A percentile compares a stretch with the other conserved stretches of the same genome.
phyloP scores from a whole-genome alignment of 129 eudicot species.

The Escallonia herrerae region DNA sequence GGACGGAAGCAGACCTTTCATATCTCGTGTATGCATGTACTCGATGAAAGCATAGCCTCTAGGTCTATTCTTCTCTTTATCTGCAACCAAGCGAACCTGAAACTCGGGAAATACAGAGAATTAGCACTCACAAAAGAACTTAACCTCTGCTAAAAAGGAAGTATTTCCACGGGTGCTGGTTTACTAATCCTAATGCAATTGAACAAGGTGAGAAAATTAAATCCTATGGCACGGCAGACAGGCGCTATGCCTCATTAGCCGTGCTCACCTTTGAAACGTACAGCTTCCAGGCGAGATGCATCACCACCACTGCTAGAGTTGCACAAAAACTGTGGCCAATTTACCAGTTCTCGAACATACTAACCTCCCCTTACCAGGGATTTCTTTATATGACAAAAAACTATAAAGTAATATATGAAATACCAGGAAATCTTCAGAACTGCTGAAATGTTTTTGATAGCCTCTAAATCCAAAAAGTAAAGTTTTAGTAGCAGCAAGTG shows the following conservation, averaged over 20 bases:
- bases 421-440: conserved; percentile 72
- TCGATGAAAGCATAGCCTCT: conserved; percentile 96
- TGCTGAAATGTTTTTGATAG: conserved; percentile 52
- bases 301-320: conserved; percentile 80
- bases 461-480: conserved; percentile 50
- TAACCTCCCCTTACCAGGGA: conserved; percentile 94
- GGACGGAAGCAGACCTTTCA: conserved; percentile 61
- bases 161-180: conserved; percentile 6
- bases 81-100: conserved; percentile 84
- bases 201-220: conserved; percentile 22
- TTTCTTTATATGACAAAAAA: conserved; percentile 15
- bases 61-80: conserved; percentile 73
- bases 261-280: conserved; percentile 93
- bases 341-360: conserved; percentile 49
- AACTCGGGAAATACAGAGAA: conserved; percentile 17
- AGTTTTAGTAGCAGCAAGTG: conserved; percentile 57
- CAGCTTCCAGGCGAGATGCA: conserved; percentile 72
- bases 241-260: conserved; percentile 92
- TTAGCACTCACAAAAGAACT: background rate
- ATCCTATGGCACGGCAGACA: conserved; percentile 92
- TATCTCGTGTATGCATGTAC: conserved; percentile 90
- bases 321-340: conserved; percentile 54
- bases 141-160: background rate
- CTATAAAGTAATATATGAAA: conserved; percentile 26
- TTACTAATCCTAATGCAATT: conserved; percentile 14